A percentile compares a stretch with the other conserved stretches of the same genome.
Conservation (phyloP, 768 basidiomycete species). For the Arthromyces matolae region DNA sequence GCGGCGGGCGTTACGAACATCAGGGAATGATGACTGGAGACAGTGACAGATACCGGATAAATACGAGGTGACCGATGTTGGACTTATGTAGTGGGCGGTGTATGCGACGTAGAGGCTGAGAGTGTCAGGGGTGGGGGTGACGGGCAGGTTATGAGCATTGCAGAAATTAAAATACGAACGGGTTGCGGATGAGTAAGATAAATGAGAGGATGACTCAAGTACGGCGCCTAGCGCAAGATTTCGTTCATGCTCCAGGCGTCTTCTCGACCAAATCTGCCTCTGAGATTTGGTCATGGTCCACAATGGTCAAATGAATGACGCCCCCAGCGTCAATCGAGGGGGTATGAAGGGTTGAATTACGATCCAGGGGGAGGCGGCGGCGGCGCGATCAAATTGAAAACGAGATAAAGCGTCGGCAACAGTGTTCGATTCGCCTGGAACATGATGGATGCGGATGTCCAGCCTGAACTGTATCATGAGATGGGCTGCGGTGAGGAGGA, state of each 20-base stretch:
- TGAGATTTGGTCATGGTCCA: too few relatives aligned
- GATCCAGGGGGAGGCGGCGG: neutral
- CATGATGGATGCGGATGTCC: conserved; percentile 22
- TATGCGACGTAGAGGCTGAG: conserved; percentile 29
- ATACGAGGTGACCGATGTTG: conserved; percentile 21
- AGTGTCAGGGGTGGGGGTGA: conserved; percentile 24
- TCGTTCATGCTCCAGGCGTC: too few relatives aligned
- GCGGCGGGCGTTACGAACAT: conserved; percentile 16
- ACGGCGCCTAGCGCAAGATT: too few relatives aligned
- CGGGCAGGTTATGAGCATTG: neutral
- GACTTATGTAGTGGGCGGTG: conserved; percentile 29
- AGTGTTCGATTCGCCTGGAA: conserved; percentile 11
- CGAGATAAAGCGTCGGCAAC: conserved; percentile 21
- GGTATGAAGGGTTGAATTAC: too few relatives aligned
- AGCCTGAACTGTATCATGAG: conserved; percentile 24
- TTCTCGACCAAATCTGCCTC: too few relatives aligned
- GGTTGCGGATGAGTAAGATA: too few relatives aligned
- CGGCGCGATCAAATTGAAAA: too few relatives aligned
- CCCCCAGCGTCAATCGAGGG: too few relatives aligned
- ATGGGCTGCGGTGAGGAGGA: conserved; percentile 5
- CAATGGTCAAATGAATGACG: too few relatives aligned
- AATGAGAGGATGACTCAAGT: too few relatives aligned
- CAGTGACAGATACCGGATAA: conserved; percentile 34
- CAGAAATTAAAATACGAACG: too few relatives aligned
- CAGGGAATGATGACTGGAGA: conserved; percentile 29